A percentile compares a stretch with the other conserved stretches of the same genome.
Evolutionary conservation across 2,329 filamentous ascomycete genomes (phyloP).

Genomic region (Metarhizium album): DNA sequence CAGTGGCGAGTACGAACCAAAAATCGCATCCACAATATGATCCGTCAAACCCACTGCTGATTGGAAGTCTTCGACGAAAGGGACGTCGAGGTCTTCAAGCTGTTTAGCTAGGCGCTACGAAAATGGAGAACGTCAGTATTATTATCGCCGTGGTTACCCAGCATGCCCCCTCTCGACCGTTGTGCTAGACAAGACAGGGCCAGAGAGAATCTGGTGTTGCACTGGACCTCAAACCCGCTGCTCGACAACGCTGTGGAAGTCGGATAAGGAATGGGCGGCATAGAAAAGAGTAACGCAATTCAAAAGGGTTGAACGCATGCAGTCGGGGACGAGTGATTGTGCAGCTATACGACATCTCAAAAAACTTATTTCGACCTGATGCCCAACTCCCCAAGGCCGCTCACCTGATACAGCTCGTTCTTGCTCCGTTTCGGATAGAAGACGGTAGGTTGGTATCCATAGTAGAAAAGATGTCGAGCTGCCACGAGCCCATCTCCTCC

Average conservation of each 20-base stretch:
- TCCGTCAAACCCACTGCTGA: constrained; percentile 56
- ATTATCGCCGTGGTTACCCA: not conserved
- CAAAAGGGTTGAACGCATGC: not conserved
- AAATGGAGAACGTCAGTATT: constrained; percentile 20
- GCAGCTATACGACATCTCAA: not conserved
- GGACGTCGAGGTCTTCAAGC: constrained; percentile 69
- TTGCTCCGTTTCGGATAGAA: constrained; percentile 92
- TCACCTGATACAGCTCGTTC: constrained; percentile 77
- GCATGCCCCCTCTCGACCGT: not conserved
- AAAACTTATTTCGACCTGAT: not conserved
- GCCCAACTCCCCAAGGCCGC: constrained; percentile 7
- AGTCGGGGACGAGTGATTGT: not conserved
- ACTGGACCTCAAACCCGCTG: not conserved
- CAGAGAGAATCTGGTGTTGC: not conserved
- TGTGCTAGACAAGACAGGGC: not conserved
- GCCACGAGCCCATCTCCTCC: constrained; percentile 92
- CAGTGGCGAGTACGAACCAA: constrained; percentile 49
- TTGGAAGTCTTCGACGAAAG: constrained; percentile 74
- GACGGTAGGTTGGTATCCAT: constrained; percentile 78
- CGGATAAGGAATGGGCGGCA: not conserved
- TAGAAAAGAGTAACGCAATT: constrained; percentile 4
- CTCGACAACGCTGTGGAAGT: not conserved
- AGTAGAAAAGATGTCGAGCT: constrained; percentile 82
- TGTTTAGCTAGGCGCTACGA: constrained; percentile 69
- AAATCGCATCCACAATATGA: constrained; percentile 85